Conservation (phyloP, 345 rosid species). For the Populus simonii region DNA sequence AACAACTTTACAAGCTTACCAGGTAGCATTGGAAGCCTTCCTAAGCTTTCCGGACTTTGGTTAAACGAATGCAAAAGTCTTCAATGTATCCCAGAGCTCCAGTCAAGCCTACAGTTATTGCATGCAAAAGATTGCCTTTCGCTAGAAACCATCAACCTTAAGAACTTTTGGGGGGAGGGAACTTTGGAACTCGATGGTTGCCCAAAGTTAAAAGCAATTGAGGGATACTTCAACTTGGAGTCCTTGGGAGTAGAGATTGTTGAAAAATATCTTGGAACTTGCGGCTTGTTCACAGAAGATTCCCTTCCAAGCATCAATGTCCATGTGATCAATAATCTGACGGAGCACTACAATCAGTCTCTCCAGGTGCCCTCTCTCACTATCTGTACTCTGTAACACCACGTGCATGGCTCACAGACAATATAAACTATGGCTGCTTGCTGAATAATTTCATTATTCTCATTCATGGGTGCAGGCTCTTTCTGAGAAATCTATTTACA, state of each 20-base stretch:
- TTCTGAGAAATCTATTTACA: constrained; percentile 4
- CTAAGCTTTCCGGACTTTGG: neutral
- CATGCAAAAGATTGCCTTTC: constrained; percentile 5
- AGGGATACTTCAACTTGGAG: constrained; percentile 17
- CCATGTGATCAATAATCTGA: constrained; percentile 5
- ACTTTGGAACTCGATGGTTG: constrained; percentile 1
- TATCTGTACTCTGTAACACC: too few species aligned
- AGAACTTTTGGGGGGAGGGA: neutral
- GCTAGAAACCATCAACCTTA: constrained; percentile 1
- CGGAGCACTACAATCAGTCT: neutral
- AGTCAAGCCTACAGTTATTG: neutral
- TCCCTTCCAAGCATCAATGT: neutral
- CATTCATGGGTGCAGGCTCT: neutral
- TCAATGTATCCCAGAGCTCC: constrained; percentile 6
- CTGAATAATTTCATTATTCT: too few species aligned
- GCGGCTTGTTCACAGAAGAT: neutral
- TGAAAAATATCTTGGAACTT: neutral
- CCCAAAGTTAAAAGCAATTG: constrained; percentile 1
- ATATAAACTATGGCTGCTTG: too few species aligned
- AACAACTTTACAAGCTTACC: constrained; percentile 14
- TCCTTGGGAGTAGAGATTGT: neutral
- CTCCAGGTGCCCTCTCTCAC: constrained; percentile 4
- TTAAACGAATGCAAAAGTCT: constrained; percentile 8
- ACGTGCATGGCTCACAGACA: too few species aligned
- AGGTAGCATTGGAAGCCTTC: neutral